Conservation (phyloP, 176 grass and related monocot species). For the Triticum aestivum region DNA sequence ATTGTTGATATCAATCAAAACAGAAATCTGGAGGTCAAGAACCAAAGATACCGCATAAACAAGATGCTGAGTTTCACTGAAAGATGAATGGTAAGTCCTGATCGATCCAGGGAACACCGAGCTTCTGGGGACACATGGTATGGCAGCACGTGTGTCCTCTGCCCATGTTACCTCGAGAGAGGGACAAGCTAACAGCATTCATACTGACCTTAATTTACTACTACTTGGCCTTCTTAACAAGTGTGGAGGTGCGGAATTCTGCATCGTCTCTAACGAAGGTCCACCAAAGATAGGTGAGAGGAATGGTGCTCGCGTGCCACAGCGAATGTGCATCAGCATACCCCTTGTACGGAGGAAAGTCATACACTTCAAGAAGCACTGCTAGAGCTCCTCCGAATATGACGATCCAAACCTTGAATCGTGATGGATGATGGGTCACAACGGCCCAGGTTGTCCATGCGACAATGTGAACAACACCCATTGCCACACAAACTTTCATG, state of each 20-base stretch:
- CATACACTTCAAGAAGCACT: conserved; percentile 75
- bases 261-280: conserved; percentile 49
- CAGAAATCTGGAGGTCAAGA: background rate
- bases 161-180: conserved; percentile 1
- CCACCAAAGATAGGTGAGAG: conserved; percentile 47
- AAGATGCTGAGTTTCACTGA: conserved; percentile 2
- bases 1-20: conserved; percentile 3
- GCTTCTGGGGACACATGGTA: background rate
- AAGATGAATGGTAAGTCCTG: background rate
- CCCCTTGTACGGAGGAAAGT: conserved; percentile 76
- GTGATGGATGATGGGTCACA: conserved; percentile 59
- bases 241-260: conserved; percentile 39
- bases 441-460: conserved; percentile 84
- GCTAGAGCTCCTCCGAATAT: conserved; percentile 66
- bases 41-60: background rate
- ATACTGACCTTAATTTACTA: background rate
- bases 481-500: conserved; percentile 91
- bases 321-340: conserved; percentile 76
- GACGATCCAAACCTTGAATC: conserved; percentile 66
- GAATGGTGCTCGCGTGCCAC: conserved; percentile 48
- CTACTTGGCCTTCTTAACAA: conserved; percentile 42
- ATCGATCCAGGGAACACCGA: background rate
- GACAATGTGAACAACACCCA: conserved; percentile 73
- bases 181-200: conserved; percentile 22
- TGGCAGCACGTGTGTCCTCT: background rate